Base-by-base conservation (phyloP, 176 grass and related monocot species). In the Canna indica region DNA sequence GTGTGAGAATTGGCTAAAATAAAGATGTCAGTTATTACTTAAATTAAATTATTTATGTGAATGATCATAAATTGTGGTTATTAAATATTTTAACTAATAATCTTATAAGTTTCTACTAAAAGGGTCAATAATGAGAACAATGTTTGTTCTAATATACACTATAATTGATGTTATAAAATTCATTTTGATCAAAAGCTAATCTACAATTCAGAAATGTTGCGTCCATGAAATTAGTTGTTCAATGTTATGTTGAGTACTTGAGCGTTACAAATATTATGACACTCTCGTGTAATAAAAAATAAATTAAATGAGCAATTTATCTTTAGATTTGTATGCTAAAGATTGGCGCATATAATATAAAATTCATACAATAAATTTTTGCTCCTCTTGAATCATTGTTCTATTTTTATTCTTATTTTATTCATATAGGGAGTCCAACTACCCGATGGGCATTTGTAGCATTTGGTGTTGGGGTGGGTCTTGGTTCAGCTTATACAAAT, bases 391-490 rank as follows among this genome's bases (percentile, higher is more conserved):
- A n/a, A n/a, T n/a, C n/a, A n/a, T 38, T 41, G 7, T 32, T 12
- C 35, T 8, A 54, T 59, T 57, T 20, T 7, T 39, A 10, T 66
- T 38, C 10, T 20, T 36, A 13, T 20, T 36, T 36, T 9, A 13
- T 70, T 47, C 39, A 22, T 25, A 73, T n/a, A 99, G 94, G 90
- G 77, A 93, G 80, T 84, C 89, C 90, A 29, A 87, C 84, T 35
- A 87, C 86, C 32, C 84, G 94, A 77, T 99, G 94, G 94, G 89
- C 94, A 45, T 84, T 90, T 15, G 84, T 99, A 71, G 89, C 90
- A 39, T 82, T 99, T 80, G 94, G 86, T 75, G 84, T 86, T 76
- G 94, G 94, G 73, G 84, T 85, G 76, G 94, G 94, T 25, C 80
- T 93, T 82, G 94, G 94, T 18, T 82, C 90, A 30, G 86, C 94